phyloP scores from a whole-genome alignment of 2,329 filamentous ascomycete species.

The Rosellinia necatrix region DNA sequence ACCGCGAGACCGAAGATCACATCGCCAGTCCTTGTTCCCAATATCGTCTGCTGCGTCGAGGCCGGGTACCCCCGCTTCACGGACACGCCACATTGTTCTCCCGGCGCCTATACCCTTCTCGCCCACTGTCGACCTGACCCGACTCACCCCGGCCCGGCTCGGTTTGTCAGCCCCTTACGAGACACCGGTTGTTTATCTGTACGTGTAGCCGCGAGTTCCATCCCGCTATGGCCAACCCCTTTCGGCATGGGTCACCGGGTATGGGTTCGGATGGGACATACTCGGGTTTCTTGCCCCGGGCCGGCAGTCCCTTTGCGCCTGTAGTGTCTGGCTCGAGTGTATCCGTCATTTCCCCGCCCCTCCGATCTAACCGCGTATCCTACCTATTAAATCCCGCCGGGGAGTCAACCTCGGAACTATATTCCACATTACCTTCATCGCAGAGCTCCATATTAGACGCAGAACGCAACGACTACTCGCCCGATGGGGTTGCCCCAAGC shows the following conservation, averaged over 20 bases:
- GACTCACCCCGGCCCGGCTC: not conserved
- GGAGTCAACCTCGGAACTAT: conserved; percentile 43
- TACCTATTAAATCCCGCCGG: conserved; percentile 59
- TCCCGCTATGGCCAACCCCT: conserved; percentile 50
- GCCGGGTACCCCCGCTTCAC: conserved; percentile 1
- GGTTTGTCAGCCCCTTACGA: not conserved
- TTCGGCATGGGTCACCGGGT: conserved; percentile 43
- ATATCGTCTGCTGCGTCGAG: not conserved
- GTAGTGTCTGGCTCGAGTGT: conserved; percentile 45
- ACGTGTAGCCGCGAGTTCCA: conserved; percentile 22
- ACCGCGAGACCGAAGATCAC: not conserved
- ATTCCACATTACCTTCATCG: conserved; percentile 34
- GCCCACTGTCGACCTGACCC: not conserved
- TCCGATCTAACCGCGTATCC: conserved; percentile 51
- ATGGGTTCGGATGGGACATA: conserved; percentile 42
- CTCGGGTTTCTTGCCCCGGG: conserved; percentile 42
- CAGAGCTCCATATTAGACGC: conserved; percentile 42
- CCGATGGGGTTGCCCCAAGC: conserved; percentile 33
- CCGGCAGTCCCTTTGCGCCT: conserved; percentile 49
- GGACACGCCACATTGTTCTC: not conserved
- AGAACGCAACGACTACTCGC: conserved; percentile 37
- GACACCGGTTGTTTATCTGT: not conserved
- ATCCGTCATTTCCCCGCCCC: conserved; percentile 32
- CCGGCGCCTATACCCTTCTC: no score
- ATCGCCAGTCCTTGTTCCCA: not conserved